Evolutionary conservation across 371 early-diverging fungal species (phyloP).

Genomic region (Dinochytrium kinnereticum): DNA sequence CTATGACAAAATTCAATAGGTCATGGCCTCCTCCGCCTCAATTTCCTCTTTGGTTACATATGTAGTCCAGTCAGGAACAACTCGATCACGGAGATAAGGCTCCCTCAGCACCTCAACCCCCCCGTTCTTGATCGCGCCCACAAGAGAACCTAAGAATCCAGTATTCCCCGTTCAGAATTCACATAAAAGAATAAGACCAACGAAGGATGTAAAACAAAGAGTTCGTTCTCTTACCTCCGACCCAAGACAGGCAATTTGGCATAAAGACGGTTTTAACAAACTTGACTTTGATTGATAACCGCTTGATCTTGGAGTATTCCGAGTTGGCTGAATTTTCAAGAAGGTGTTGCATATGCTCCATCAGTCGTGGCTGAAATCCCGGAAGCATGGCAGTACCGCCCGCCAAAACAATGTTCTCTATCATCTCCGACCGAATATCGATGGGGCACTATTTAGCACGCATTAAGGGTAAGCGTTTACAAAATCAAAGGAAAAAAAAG

Average conservation of each 20-base stretch:
- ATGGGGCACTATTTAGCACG: constrained; percentile 55
- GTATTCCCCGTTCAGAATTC: not conserved
- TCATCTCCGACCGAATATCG: constrained; percentile 74
- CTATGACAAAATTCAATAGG: not conserved
- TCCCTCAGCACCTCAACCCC: constrained; percentile 69
- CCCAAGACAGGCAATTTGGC: constrained; percentile 74
- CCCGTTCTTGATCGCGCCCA: constrained; percentile 72
- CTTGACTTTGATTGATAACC: constrained; percentile 44
- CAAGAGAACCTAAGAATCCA: constrained; percentile 61
- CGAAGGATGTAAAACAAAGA: not conserved
- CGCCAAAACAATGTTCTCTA: constrained; percentile 69
- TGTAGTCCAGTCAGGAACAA: constrained; percentile 70
- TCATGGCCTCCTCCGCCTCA: not conserved
- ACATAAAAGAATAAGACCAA: constrained; percentile 2
- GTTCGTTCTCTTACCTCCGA: constrained; percentile 67
- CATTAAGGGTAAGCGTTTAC: no score
- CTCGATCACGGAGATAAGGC: constrained; percentile 58
- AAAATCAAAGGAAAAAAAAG: not conserved
- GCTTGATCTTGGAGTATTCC: constrained; percentile 31
- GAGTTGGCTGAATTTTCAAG: constrained; percentile 28
- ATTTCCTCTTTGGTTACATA: not conserved
- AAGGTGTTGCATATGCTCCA: constrained; percentile 32
- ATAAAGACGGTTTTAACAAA: constrained; percentile 61
- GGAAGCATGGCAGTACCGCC: constrained; percentile 84
- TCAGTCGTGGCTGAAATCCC: constrained; percentile 69